Base-by-base conservation (phyloP, 495 filamentous ascomycete species). In the Clavariopsis aquatica region DNA sequence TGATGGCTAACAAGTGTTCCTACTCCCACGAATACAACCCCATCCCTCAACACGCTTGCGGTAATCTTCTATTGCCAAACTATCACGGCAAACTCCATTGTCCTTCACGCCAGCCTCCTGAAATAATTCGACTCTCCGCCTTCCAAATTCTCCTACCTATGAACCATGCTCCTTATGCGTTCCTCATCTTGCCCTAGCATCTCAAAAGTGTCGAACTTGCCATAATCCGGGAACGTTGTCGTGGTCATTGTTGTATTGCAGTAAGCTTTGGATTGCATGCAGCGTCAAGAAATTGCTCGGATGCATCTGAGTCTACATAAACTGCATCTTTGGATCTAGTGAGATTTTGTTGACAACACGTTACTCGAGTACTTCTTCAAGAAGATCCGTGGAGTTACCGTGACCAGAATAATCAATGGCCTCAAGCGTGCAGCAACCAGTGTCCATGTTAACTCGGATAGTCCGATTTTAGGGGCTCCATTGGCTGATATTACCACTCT, bases 161-260 rank as follows among this genome's bases (percentile, higher is more conserved):
- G 87, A 54, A 88, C 77, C 3, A 86, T 87, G 7, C 82, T 80
- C 72, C 84, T 89, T 56, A 78, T 74, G 22, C 73, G 74, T 28
- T 70, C 69, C 52, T 81, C 74, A 27, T 83, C 83, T 1, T 72
- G 38, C 36, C 74, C 68, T 9, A 91, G 81, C 29, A 88, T 78
- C 75, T 91, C 89, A 61, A 88, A 84, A 13, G 90, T 73, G 71
- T 91, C 89, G 49, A 88, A 81, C 77, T 91, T 88, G 62, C 87
- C 89, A 70, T 89, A 91, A 17, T 84, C 85, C 22, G 80, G 75
- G 1, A 74, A 65, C 56, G 28, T 56, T 54, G 45, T 55, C 46
- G n/a, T 47, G 64, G 1, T 72, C 69, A 28, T 77, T 71, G 38
- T 78, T 79, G 73, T 91, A 91, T 68, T 91, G 88, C 0, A 80